phyloP scores from a whole-genome alignment of 306 rosid genomes.

The Glycine latifolia region DNA sequence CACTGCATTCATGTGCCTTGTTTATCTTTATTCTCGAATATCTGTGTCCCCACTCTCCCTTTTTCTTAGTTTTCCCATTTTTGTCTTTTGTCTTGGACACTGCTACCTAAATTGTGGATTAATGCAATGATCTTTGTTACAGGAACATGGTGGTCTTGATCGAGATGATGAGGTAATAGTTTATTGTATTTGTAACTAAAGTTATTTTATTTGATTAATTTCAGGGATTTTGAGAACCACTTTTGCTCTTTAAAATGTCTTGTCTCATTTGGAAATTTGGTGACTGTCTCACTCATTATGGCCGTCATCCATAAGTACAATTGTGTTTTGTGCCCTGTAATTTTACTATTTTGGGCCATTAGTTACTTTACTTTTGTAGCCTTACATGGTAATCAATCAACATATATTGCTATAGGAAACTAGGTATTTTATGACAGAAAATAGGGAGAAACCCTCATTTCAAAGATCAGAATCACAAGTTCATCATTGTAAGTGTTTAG shows the following conservation, averaged over 20 bases:
- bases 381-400: constrained; percentile 4
- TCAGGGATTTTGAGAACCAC: constrained; percentile 33
- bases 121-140: constrained; percentile 49
- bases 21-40: background rate
- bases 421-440: constrained; percentile 19
- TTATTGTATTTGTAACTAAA: constrained; percentile 36
- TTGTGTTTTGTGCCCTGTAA: constrained; percentile 23
- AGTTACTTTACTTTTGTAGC: background rate
- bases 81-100: constrained; percentile 32
- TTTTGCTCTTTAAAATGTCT: constrained; percentile 25
- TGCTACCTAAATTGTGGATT: constrained; percentile 19
- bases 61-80: background rate
- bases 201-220: constrained; percentile 20
- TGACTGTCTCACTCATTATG: constrained; percentile 18
- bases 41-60: background rate
- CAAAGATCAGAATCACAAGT: background rate
- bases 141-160: constrained; percentile 77
- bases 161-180: constrained; percentile 89
- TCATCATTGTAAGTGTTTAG: background rate
- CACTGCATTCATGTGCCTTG: background rate
- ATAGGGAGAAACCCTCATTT: background rate
- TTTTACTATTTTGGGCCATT: constrained; percentile 14
- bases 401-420: background rate
- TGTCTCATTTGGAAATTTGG: constrained; percentile 23
- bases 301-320: constrained; percentile 22